These are phyloP conservation scores for Elsinoe arachidis DNA, from an alignment of 2,329 filamentous ascomycete genomes.

Conservation along the genomic window DNA sequence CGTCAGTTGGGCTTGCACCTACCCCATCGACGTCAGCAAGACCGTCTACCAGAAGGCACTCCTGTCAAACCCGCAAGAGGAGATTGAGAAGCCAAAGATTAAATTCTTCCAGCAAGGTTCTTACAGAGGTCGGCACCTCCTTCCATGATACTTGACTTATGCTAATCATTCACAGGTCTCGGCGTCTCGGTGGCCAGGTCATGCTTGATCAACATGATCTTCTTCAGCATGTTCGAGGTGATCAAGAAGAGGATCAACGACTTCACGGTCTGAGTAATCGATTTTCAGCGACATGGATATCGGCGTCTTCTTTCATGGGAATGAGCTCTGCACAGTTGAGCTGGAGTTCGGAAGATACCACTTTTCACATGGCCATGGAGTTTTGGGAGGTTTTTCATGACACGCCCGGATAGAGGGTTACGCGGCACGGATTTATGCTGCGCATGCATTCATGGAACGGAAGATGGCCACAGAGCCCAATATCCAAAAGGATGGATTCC, in stretches of 20 bases:
- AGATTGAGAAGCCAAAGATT: constrained; percentile 57
- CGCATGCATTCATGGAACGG: constrained; percentile 1
- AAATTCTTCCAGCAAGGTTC: constrained; percentile 68
- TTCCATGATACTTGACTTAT: background rate
- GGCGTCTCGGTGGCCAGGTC: constrained; percentile 77
- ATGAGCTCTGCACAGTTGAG: constrained; percentile 7
- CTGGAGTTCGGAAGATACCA: constrained; percentile 10
- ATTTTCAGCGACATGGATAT: constrained; percentile 14
- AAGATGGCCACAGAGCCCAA: background rate
- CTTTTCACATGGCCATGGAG: constrained; percentile 6
- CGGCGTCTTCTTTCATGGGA: constrained; percentile 6
- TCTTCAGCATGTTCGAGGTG: constrained; percentile 82
- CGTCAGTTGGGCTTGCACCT: constrained; percentile 69
- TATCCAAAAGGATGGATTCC: background rate
- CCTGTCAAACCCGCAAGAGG: constrained; percentile 57
- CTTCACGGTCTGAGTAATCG: constrained; percentile 8
- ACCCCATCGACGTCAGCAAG: constrained; percentile 69
- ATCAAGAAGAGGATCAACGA: constrained; percentile 54
- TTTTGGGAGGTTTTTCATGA: constrained; percentile 1
- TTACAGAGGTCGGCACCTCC: constrained; percentile 55
- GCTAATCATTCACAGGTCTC: constrained; percentile 37
- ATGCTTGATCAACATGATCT: constrained; percentile 76
- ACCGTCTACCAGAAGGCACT: constrained; percentile 79
- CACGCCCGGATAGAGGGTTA: constrained; percentile 12
- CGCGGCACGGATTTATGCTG: constrained; percentile 8